Evolutionary conservation across 345 rosid species (phyloP).

Genomic region (Cardamine occulta): DNA sequence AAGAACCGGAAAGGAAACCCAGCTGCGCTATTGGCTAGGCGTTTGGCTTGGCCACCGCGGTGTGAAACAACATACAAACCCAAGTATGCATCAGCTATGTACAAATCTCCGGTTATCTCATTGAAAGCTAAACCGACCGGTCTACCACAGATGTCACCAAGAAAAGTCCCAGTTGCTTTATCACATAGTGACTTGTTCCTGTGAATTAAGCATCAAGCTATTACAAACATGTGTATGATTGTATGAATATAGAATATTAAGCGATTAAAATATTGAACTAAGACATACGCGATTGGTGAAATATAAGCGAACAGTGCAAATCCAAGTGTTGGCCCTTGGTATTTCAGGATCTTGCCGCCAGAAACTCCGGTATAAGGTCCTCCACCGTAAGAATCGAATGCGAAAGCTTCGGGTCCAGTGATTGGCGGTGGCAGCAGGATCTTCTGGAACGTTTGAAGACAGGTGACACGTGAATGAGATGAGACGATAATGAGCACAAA

Average conservation of each 20-base stretch:
- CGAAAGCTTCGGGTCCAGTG: constrained; percentile 41
- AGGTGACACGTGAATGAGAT: constrained; percentile 1
- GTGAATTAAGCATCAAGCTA: neutral
- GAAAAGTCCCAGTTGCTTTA: constrained; percentile 33
- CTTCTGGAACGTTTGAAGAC: constrained; percentile 31
- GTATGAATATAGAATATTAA: too few relatives aligned
- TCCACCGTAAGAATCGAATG: constrained; percentile 35
- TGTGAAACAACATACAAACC: constrained; percentile 47
- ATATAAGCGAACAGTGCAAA: constrained; percentile 43
- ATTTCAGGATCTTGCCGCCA: constrained; percentile 48
- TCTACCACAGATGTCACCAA: constrained; percentile 47
- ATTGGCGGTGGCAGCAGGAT: constrained; percentile 8
- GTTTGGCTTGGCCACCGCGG: constrained; percentile 47
- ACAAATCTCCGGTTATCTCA: constrained; percentile 41
- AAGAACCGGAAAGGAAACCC: constrained; percentile 40
- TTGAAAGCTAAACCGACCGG: constrained; percentile 51
- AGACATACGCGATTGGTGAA: constrained; percentile 40
- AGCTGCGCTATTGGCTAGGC: constrained; percentile 36
- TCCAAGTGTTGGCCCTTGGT: constrained; percentile 38
- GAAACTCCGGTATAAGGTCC: constrained; percentile 51
- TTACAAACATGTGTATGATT: neutral
- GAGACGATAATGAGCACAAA: constrained; percentile 13
- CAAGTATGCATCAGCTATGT: constrained; percentile 52
- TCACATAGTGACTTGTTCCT: constrained; percentile 40
- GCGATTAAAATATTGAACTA: neutral